phyloP scores from a whole-genome alignment of 2,329 filamentous ascomycete species.

The Xylaria sp. region DNA sequence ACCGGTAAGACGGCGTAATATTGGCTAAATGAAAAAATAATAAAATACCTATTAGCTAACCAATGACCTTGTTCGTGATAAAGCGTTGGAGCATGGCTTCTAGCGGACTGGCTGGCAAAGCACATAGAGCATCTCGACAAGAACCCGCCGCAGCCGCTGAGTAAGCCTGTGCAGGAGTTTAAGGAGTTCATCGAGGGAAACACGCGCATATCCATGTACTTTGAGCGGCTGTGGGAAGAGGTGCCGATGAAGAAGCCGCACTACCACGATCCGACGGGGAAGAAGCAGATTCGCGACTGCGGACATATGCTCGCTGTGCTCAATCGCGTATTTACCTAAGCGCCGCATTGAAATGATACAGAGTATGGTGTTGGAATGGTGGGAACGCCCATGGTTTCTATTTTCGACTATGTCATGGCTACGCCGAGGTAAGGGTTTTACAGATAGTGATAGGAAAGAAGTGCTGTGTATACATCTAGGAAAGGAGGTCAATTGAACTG shows the following conservation, averaged over 20 bases:
- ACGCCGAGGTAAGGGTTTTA: slow-evolving; percentile 50
- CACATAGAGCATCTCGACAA: slow-evolving; percentile 61
- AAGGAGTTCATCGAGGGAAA: slow-evolving; percentile 68
- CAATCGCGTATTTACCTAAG: slow-evolving; percentile 61
- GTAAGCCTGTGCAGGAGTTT: slow-evolving; percentile 69
- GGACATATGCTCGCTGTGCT: slow-evolving; percentile 69
- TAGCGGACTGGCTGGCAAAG: slow-evolving; percentile 66
- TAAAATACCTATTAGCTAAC: neutral
- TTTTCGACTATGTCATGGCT: slow-evolving; percentile 63
- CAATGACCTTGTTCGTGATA: slow-evolving; percentile 32
- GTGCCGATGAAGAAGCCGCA: slow-evolving; percentile 67
- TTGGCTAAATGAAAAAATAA: neutral
- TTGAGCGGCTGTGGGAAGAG: slow-evolving; percentile 71
- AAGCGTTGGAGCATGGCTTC: slow-evolving; percentile 60
- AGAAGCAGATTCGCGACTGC: slow-evolving; percentile 67
- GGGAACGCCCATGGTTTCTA: slow-evolving; percentile 58
- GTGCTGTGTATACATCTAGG: neutral
- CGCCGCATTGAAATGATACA: slow-evolving; percentile 59
- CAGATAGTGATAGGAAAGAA: no score
- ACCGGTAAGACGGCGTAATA: slow-evolving; percentile 47
- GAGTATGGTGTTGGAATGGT: slow-evolving; percentile 58
- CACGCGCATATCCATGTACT: slow-evolving; percentile 69
- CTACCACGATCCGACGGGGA: slow-evolving; percentile 63
- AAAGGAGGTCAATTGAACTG: neutral
- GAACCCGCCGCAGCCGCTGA: slow-evolving; percentile 54